Evolutionary conservation across 1,139 yeast species (phyloP).

Genomic region (Taphrina confusa): DNA sequence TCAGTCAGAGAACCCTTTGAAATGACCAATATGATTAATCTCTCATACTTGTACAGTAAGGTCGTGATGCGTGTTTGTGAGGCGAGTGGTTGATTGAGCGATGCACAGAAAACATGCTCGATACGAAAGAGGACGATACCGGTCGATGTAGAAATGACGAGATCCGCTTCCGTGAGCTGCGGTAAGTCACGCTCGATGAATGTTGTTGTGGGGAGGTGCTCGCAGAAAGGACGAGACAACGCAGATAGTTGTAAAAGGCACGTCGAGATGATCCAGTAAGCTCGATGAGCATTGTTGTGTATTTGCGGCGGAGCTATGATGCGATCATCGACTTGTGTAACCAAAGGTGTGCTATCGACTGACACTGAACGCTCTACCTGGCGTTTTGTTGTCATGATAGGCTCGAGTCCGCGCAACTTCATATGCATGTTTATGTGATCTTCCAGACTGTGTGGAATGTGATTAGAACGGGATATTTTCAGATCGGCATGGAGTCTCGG

Average conservation of each 20-base stretch:
- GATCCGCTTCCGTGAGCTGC: not conserved
- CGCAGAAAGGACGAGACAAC: not conserved
- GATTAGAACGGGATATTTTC: too few species aligned
- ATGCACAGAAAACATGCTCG: slow-evolving; percentile 2
- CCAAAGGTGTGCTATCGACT: too few species aligned
- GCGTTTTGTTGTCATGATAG: not conserved
- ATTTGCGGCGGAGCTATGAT: not conserved
- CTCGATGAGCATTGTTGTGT: not conserved
- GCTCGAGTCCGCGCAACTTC: not conserved
- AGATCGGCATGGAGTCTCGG: too few species aligned
- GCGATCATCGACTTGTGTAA: not conserved
- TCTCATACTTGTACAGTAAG: not conserved
- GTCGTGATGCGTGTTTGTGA: not conserved
- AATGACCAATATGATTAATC: not conserved
- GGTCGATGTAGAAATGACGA: not conserved
- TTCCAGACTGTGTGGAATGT: too few species aligned
- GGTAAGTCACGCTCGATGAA: slow-evolving; percentile 18
- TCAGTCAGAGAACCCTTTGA: not conserved
- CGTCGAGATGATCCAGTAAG: slow-evolving; percentile 4
- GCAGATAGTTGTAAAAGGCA: not conserved
- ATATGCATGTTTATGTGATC: not conserved
- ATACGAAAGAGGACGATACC: slow-evolving; percentile 4
- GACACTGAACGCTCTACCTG: not conserved
- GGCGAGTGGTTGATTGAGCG: not conserved
- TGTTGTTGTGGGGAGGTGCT: not conserved